Percentiles rank a stretch among this genome's conserved stretches.
Evolutionary conservation across 805 yeast genomes (phyloP).

Genomic region (Kodamaea laetipori): DNA sequence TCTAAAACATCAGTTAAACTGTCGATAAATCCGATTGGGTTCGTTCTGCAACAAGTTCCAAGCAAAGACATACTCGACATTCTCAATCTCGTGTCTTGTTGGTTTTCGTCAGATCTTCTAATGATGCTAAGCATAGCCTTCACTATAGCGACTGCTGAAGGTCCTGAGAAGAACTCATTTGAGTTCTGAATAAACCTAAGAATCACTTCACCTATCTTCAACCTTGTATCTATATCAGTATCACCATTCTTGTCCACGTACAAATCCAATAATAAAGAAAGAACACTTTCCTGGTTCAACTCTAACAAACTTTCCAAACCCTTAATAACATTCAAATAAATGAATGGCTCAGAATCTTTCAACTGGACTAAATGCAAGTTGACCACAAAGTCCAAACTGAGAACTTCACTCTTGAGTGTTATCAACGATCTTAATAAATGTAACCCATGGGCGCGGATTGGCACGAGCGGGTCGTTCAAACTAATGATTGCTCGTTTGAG

Average conservation of each 20-base stretch:
- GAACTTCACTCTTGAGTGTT: constrained; percentile 49
- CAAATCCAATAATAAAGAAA: constrained; percentile 39
- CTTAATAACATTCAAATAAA: constrained; percentile 81
- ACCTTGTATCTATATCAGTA: constrained; percentile 59
- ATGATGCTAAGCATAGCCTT: constrained; percentile 45
- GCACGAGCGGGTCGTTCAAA: constrained; percentile 76
- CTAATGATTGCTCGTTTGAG: constrained; percentile 64
- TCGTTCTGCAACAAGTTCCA: constrained; percentile 66
- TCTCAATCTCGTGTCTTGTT: constrained; percentile 61
- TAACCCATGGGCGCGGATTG: constrained; percentile 86
- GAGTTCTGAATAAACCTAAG: constrained; percentile 55
- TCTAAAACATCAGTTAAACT: constrained; percentile 64
- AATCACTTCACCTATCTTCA: constrained; percentile 82
- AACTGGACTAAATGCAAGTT: constrained; percentile 65
- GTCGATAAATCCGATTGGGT: constrained; percentile 53
- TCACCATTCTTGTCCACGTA: constrained; percentile 31
- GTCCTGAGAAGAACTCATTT: constrained; percentile 51
- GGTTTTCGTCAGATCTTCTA: constrained; percentile 24
- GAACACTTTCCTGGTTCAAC: constrained; percentile 37
- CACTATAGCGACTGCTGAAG: constrained; percentile 44
- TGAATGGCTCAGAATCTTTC: constrained; percentile 80
- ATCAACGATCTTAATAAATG: constrained; percentile 60
- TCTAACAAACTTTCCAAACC: constrained; percentile 67
- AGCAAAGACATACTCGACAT: constrained; percentile 86
- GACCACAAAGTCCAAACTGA: constrained; percentile 56